phyloP scores from a whole-genome alignment of 2,329 filamentous ascomycete species.

The Pseudogymnoascus sp. region DNA sequence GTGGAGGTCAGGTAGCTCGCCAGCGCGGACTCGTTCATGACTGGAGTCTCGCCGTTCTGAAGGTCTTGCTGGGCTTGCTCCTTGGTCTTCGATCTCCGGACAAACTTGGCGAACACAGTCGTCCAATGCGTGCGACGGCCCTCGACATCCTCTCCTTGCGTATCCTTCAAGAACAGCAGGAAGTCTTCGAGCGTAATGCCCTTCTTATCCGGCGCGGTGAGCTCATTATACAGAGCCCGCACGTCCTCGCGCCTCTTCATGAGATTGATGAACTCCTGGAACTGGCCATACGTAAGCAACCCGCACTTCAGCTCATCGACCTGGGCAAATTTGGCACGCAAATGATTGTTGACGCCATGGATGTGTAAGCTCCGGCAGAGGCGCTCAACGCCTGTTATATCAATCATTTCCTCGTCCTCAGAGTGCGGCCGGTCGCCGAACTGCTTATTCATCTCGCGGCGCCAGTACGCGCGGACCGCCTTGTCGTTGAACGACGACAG shows the following conservation, averaged over 20 bases:
- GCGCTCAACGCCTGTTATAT: conserved; percentile 70
- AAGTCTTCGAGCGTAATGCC: conserved; percentile 71
- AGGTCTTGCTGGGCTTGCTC: conserved; percentile 37
- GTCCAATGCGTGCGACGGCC: conserved; percentile 61
- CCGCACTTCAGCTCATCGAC: conserved; percentile 61
- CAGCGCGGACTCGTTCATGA: conserved; percentile 74
- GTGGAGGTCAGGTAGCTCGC: conserved; percentile 69
- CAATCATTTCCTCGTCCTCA: conserved; percentile 61
- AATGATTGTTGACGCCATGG: conserved; percentile 69
- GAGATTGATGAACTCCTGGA: conserved; percentile 72
- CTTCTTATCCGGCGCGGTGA: conserved; percentile 49
- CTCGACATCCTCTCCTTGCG: conserved; percentile 71
- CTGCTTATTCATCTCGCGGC: conserved; percentile 69
- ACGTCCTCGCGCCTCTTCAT: conserved; percentile 83
- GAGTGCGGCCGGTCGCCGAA: conserved; percentile 45
- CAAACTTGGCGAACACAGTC: conserved; percentile 62
- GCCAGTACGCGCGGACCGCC: conserved; percentile 79
- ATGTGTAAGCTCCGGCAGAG: conserved; percentile 89
- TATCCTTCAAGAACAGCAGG: conserved; percentile 62
- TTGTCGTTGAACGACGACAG: conserved; percentile 79
- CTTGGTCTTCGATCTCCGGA: conserved; percentile 49
- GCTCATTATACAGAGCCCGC: conserved; percentile 59
- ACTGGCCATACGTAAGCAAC: conserved; percentile 70
- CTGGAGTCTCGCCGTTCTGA: conserved; percentile 39
- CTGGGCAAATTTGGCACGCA: conserved; percentile 66